These are phyloP conservation scores for Leccinum angustisporum DNA, from an alignment of 1,284 basidiomycete genomes.

Conservation along the genomic window DNA sequence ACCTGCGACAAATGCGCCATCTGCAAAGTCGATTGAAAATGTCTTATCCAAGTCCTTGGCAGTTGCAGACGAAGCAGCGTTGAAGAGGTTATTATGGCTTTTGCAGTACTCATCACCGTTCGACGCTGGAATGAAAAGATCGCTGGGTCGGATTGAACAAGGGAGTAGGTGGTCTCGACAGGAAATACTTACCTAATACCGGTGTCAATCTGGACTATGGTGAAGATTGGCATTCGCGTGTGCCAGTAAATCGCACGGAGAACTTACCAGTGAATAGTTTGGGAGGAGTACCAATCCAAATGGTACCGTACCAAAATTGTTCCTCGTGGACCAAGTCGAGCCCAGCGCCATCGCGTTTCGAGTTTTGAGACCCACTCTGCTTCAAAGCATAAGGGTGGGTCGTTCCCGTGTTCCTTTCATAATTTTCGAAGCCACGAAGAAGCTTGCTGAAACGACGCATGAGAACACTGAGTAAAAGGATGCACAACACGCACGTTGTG, in stretches of 20 bases:
- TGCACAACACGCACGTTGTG: no score
- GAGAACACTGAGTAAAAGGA: no score
- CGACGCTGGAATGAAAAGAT: background rate
- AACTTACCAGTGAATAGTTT: background rate
- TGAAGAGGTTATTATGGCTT: background rate
- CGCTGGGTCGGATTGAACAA: background rate
- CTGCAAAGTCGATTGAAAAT: background rate
- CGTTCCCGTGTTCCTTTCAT: no score
- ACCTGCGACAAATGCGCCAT: background rate
- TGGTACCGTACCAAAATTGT: background rate
- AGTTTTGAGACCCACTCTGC: no score
- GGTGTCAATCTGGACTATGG: background rate
- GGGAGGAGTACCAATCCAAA: background rate
- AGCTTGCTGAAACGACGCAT: no score
- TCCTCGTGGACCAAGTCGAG: background rate
- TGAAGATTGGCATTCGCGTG: background rate
- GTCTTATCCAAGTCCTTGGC: background rate
- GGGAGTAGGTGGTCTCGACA: background rate
- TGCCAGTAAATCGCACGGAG: background rate
- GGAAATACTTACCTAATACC: background rate
- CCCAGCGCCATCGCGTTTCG: no score
- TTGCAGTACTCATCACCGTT: background rate
- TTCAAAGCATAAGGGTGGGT: no score
- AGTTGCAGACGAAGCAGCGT: background rate
- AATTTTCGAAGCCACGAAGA: no score